Percentiles rank a stretch among this genome's conserved stretches.
phyloP scores from a whole-genome alignment of 2,329 filamentous ascomycete species.

The Macrophomina phaseolina region DNA sequence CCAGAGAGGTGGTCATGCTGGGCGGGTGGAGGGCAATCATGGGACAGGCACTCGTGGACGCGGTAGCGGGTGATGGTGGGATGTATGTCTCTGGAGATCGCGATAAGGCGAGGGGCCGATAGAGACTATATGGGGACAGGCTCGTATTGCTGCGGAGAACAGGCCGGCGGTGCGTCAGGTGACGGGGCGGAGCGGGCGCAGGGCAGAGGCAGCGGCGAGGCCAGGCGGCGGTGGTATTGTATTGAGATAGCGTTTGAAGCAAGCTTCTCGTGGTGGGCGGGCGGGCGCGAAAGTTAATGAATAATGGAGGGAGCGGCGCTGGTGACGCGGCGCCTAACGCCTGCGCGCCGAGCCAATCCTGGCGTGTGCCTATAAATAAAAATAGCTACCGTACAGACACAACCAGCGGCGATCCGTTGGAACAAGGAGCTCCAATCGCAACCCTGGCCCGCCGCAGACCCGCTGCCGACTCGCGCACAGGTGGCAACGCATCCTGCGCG shows the following conservation, averaged over 20 bases:
- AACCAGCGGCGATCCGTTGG: conserved; percentile 22
- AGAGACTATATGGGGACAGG: conserved; percentile 18
- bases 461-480: conserved; percentile 17
- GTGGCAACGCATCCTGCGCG: conserved; percentile 25
- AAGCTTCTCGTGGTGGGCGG: neutral
- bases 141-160: conserved; percentile 6
- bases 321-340: conserved; percentile 26
- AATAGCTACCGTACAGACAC: neutral
- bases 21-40: conserved; percentile 37
- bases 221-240: neutral
- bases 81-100: neutral
- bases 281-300: conserved; percentile 24
- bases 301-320: conserved; percentile 22
- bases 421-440: conserved; percentile 23
- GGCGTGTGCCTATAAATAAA: conserved; percentile 18
- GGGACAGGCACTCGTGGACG: conserved; percentile 32
- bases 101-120: conserved; percentile 16
- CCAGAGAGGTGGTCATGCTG: conserved; percentile 52
- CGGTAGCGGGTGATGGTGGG: conserved; percentile 8
- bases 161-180: conserved; percentile 15
- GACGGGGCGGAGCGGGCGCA: conserved; percentile 15
- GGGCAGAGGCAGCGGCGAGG: too few species aligned
- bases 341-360: conserved; percentile 22
- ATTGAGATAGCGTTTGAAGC: neutral
- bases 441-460: conserved; percentile 10